Percentiles rank a stretch among this genome's conserved stretches.
These are phyloP conservation scores for Yarrowia divulgata DNA, from an alignment of 805 yeast genomes.

Conservation along the genomic window DNA sequence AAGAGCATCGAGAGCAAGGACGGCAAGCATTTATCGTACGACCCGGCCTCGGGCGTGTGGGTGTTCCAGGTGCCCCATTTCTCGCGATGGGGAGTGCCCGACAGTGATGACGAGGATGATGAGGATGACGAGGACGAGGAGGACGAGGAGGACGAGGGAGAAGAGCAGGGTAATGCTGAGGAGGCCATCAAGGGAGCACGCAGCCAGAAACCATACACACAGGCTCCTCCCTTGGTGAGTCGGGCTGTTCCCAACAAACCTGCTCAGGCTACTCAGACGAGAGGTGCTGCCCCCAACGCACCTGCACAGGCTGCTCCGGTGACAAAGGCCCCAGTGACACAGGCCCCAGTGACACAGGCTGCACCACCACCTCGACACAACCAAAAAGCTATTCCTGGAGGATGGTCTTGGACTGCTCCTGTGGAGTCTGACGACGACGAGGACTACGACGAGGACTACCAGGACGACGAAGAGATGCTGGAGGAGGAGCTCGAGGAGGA, in stretches of 20 bases:
- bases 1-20: conserved; percentile 64
- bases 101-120: conserved; percentile 57
- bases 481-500: neutral
- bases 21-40: conserved; percentile 81
- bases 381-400: conserved; percentile 15
- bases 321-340: neutral
- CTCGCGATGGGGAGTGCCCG: conserved; percentile 85
- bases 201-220: conserved; percentile 1
- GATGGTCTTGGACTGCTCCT: conserved; percentile 12
- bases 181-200: neutral
- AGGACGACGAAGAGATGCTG: neutral
- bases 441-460: neutral
- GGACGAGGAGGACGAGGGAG: conserved; percentile 1
- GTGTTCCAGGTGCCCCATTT: conserved; percentile 87
- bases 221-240: neutral
- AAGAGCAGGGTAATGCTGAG: neutral
- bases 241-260: no score
- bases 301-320: no score
- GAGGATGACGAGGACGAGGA: conserved; percentile 53
- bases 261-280: no score
- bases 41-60: conserved; percentile 77
- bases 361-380: neutral
- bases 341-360: neutral
- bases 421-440: conserved; percentile 6
- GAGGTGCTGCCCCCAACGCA: no score